phyloP scores from a whole-genome alignment of 2,329 filamentous ascomycete species.

The Periconia sp. region DNA sequence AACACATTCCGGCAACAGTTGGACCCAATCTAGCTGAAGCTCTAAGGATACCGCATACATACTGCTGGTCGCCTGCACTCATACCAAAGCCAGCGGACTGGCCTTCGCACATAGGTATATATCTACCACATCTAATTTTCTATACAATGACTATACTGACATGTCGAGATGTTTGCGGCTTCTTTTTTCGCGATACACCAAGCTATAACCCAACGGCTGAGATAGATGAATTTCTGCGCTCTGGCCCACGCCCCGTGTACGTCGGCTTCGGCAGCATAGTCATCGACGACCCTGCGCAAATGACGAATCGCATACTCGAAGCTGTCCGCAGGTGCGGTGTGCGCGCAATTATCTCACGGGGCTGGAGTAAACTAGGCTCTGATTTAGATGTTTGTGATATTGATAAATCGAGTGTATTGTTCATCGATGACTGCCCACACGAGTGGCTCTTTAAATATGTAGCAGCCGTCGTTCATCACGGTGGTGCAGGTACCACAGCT shows the following conservation, averaged over 20 bases:
- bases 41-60: conserved; percentile 51
- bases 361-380: conserved; percentile 55
- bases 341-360: conserved; percentile 61
- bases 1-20: conserved; percentile 43
- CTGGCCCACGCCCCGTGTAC: conserved; percentile 59
- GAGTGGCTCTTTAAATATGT: conserved; percentile 86
- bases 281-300: conserved; percentile 54
- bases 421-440: conserved; percentile 75
- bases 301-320: conserved; percentile 55
- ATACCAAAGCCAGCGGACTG: conserved; percentile 27
- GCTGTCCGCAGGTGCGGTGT: conserved; percentile 45
- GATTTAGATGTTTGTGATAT: not conserved
- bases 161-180: conserved; percentile 48
- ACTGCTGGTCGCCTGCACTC: conserved; percentile 53
- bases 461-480: conserved; percentile 80
- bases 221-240: conserved; percentile 53
- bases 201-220: conserved; percentile 48
- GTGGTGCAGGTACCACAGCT: conserved; percentile 85
- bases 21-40: conserved; percentile 46
- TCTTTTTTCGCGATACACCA: conserved; percentile 52
- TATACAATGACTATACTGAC: too few relatives aligned
- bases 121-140: too few relatives aligned
- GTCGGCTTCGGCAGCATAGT: conserved; percentile 66
- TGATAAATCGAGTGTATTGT: conserved; percentile 49
- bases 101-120: conserved; percentile 39